phyloP scores from a whole-genome alignment of 495 filamentous ascomycete genomes.

The Annulohypoxylon nitens region DNA sequence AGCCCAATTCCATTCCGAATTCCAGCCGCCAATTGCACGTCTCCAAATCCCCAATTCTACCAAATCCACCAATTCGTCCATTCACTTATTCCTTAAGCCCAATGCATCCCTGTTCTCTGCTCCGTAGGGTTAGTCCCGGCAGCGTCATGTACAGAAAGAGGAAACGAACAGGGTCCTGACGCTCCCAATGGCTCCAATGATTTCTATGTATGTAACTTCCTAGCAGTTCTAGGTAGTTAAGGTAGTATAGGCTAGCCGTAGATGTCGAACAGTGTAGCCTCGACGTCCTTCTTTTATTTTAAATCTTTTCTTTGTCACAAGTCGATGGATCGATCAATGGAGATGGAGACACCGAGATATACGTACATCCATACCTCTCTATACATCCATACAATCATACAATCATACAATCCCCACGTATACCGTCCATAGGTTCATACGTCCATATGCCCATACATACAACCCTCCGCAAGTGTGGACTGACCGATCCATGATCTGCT shows the following conservation, averaged over 20 bases:
- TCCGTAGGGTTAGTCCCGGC: conserved; percentile 37
- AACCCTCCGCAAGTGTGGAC: conserved; percentile 38
- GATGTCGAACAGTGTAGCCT: conserved; percentile 24
- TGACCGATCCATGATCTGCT: conserved; percentile 18
- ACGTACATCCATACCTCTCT: conserved; percentile 12
- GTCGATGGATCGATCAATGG: not conserved
- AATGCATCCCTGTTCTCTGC: conserved; percentile 22
- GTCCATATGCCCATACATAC: conserved; percentile 12
- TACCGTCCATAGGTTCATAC: not conserved
- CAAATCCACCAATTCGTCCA: conserved; percentile 36
- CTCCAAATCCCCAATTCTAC: not conserved
- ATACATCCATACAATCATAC: not conserved
- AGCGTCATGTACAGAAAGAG: conserved; percentile 24
- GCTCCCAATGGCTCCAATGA: conserved; percentile 17
- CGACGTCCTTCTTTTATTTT: conserved; percentile 1
- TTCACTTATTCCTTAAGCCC: conserved; percentile 22
- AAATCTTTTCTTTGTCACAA: not conserved
- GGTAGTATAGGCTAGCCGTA: conserved; percentile 13
- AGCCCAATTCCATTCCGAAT: conserved; percentile 44
- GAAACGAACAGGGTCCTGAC: conserved; percentile 26
- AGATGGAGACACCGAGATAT: conserved; percentile 31
- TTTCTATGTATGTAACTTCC: conserved; percentile 5
- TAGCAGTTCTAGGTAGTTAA: not conserved
- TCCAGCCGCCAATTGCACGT: conserved; percentile 29
- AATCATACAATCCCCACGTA: too few species aligned